phyloP scores from a whole-genome alignment of 371 early-diverging fungal genomes.

The Mycotypha africana region DNA sequence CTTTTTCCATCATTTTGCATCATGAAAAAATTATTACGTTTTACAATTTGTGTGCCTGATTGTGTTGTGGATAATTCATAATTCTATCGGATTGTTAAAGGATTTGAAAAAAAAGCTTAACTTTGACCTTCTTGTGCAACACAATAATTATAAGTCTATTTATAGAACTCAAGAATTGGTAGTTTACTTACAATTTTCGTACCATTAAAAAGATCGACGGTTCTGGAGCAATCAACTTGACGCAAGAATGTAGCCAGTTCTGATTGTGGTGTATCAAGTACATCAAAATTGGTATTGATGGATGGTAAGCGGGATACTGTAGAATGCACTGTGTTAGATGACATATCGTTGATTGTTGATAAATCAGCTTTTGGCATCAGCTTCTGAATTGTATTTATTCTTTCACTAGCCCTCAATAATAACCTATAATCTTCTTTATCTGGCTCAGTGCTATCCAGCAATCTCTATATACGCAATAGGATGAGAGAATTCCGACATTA shows the following conservation, averaged over 20 bases:
- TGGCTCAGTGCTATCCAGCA: conserved; percentile 35
- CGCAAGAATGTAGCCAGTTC: conserved; percentile 11
- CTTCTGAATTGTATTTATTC: conserved; percentile 30
- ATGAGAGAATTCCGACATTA: not conserved
- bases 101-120: not conserved
- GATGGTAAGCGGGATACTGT: not conserved
- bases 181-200: conserved; percentile 22
- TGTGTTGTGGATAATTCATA: conserved; percentile 12
- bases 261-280: not conserved
- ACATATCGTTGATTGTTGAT: conserved; percentile 3
- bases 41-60: conserved; percentile 13
- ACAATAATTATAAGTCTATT: not conserved
- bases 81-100: too few relatives aligned
- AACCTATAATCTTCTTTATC: conserved; percentile 35
- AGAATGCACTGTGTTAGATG: not conserved
- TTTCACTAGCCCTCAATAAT: conserved; percentile 27
- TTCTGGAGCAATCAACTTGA: conserved; percentile 24
- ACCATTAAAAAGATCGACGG: conserved; percentile 23
- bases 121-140: not conserved
- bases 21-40: conserved; percentile 20
- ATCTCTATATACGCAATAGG: conserved; percentile 22
- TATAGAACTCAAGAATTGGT: too few relatives aligned
- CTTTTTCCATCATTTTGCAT: too few relatives aligned
- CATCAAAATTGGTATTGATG: conserved; percentile 10
- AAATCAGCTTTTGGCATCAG: conserved; percentile 8